These are phyloP conservation scores for Aureobasidium sp. DNA, from an alignment of 2,329 filamentous ascomycete species.

Conservation along the genomic window DNA sequence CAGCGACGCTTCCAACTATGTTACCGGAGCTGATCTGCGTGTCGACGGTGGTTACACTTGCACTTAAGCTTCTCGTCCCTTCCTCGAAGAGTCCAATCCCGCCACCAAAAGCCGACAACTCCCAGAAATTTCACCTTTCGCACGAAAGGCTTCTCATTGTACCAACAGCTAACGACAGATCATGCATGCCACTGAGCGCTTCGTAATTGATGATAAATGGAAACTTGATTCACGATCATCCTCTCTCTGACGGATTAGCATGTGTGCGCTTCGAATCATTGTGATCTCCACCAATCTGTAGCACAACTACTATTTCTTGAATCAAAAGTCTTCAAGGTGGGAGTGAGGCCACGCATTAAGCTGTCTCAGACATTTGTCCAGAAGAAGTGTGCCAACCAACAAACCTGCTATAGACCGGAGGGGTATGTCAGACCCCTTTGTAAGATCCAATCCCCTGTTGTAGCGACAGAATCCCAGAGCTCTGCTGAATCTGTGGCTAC, in stretches of 20 bases:
- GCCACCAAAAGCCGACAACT: neutral
- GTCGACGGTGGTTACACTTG: slow-evolving; percentile 37
- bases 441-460: neutral
- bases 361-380: neutral
- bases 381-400: neutral
- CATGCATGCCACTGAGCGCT: slow-evolving; percentile 3
- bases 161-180: slow-evolving; percentile 7
- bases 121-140: neutral
- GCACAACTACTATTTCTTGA: neutral
- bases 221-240: neutral
- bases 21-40: slow-evolving; percentile 44
- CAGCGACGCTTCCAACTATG: slow-evolving; percentile 68
- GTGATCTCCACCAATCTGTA: neutral
- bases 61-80: slow-evolving; percentile 21
- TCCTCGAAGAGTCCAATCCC: neutral
- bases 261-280: too few relatives aligned
- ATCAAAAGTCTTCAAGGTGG: neutral
- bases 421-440: neutral
- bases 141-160: neutral
- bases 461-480: neutral
- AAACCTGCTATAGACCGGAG: neutral
- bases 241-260: neutral
- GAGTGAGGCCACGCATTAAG: neutral
- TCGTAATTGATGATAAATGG: neutral
- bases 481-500: neutral